Evolutionary conservation across 345 rosid species (phyloP).

Genomic region (Ceriops tagal): DNA sequence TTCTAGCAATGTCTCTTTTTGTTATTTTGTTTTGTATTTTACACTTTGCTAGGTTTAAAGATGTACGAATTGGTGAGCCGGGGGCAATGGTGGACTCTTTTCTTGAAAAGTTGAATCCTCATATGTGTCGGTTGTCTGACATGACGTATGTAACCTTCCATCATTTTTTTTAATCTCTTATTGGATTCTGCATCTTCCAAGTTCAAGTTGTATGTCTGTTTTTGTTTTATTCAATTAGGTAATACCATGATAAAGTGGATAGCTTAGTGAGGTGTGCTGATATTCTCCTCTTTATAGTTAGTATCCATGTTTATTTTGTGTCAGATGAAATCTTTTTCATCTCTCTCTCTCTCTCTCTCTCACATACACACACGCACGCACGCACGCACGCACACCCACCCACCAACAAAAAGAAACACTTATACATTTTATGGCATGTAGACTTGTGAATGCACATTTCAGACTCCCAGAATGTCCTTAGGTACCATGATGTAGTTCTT

Average conservation of each 20-base stretch:
- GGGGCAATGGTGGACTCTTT: slow-evolving; percentile 30
- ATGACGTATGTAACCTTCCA: slow-evolving; percentile 47
- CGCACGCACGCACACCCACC: too few species aligned
- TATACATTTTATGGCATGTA: too few species aligned
- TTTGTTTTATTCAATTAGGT: background rate
- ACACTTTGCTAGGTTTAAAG: slow-evolving; percentile 55
- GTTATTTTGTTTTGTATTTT: background rate
- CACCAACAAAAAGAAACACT: too few species aligned
- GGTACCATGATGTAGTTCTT: background rate
- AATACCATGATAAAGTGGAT: background rate
- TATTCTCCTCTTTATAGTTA: too few species aligned
- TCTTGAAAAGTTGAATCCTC: slow-evolving; percentile 50
- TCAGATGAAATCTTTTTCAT: too few species aligned
- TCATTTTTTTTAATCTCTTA: background rate
- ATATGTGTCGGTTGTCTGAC: slow-evolving; percentile 77
- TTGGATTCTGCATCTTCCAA: too few species aligned
- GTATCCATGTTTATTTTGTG: too few species aligned
- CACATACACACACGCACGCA: too few species aligned
- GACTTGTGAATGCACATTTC: too few species aligned
- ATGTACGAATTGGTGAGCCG: slow-evolving; percentile 66
- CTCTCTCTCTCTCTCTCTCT: too few species aligned
- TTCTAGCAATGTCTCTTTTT: background rate
- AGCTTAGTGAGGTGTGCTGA: background rate
- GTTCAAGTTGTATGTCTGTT: background rate
- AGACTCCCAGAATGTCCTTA: too few species aligned